Percentiles rank a stretch among this genome's conserved stretches.
phyloP scores from a whole-genome alignment of 495 filamentous ascomycete species.

The Penicillium bovifimosum region DNA sequence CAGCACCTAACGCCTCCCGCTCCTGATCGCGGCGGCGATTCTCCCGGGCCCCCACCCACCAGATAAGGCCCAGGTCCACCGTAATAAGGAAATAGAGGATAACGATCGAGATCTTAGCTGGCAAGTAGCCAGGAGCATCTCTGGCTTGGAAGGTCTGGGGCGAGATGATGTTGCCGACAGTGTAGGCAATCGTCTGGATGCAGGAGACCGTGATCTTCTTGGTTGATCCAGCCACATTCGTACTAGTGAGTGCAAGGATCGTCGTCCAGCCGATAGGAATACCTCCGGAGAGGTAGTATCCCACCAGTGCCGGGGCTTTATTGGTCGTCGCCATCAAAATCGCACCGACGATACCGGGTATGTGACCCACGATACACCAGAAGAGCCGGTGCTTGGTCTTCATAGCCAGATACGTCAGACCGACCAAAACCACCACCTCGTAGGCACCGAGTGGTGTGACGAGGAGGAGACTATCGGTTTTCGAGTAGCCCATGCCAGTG shows the following conservation, averaged over 20 bases:
- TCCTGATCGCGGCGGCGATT: conserved; percentile 38
- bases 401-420: conserved; percentile 51
- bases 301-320: conserved; percentile 26
- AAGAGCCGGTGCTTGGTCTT: conserved; percentile 30
- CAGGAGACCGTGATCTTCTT: conserved; percentile 62
- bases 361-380: conserved; percentile 19
- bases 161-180: conserved; percentile 50
- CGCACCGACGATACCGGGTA: conserved; percentile 45
- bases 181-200: conserved; percentile 55
- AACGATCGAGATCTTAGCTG: conserved; percentile 56
- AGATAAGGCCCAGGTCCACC: conserved; percentile 40
- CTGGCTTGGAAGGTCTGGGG: conserved; percentile 46
- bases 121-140: conserved; percentile 50
- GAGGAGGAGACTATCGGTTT: conserved; percentile 51
- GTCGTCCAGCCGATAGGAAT: conserved; percentile 43
- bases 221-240: conserved; percentile 47
- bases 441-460: conserved; percentile 55
- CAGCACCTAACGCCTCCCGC: conserved; percentile 34
- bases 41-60: conserved; percentile 28
- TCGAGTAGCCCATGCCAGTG: conserved; percentile 23
- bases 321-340: conserved; percentile 44
- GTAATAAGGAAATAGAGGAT: conserved; percentile 48
- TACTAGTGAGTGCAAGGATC: conserved; percentile 44
- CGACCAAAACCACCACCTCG: conserved; percentile 51
- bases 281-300: conserved; percentile 44